Evolutionary conservation across 2,329 filamentous ascomycete genomes (phyloP), one percentile per base, ranked within the genome.

Genomic region (Xylariaceae sp.): DNA sequence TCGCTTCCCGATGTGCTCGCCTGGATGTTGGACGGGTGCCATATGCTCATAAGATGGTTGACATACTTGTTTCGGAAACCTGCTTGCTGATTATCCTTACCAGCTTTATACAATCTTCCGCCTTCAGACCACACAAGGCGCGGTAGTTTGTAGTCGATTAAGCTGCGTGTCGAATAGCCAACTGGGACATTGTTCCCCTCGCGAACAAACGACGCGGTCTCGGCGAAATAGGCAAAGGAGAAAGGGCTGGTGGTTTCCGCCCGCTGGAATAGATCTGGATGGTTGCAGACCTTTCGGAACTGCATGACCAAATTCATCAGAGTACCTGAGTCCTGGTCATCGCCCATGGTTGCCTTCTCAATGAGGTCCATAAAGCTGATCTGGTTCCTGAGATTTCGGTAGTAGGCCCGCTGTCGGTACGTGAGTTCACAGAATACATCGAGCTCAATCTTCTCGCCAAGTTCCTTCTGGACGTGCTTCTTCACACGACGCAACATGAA

Each of bases 251-350:
- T 88, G 7, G 91, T 96, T 62, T 97, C 93, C 8, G 93, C 92
- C 51, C 94, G 88, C 75, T 99, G 92, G 68, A 99, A 99, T 39
- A 99, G 77, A 75, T 99, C 94, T 0, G 94, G 94, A 72, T 99
- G 94, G 71, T 99, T 99, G 78, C 94, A 99, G 59, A 99, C 94
- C 77, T 99, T 99, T 69, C 94, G 86, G 83, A 99, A 99, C 76
- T 99, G 94, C 94, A 99, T 99, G 64, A 99, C 94, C 65, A 99
- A 80, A 75, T 99, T 99, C 94, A 99, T 97, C 69, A 99, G 77
- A 1, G 93, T 97, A 47, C 93, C 92, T 42, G 90, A 96, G 72
- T 97, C 94, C 68, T 93, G 88, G 53, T 97, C 94, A 69, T 97
- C 92, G 42, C 94, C 94, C 67, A 94, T 83, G 1, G 93, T 93